Base-by-base conservation (phyloP, 176 grass and related monocot genomes). In the Rhipidocladum racemiflorum region DNA sequence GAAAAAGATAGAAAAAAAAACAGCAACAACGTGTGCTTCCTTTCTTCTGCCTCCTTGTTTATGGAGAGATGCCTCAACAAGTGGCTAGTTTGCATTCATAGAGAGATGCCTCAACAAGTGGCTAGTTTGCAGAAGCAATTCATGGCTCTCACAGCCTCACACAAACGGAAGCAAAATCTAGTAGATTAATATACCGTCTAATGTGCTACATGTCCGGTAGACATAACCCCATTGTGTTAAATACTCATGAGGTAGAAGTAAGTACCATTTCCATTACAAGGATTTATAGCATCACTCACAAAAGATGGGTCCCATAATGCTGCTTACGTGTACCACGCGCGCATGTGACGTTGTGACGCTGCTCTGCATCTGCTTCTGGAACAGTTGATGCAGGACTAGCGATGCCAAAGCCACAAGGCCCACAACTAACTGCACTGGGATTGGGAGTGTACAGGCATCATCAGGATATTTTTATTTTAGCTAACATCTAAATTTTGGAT, bases 281-380 rank as follows among this genome's bases (percentile, higher is more conserved):
- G 34, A 65, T 80, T 57, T 9, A 60, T 40, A 9, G 76, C 79
- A 44, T 30, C 65, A n/a, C 43, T 68, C 30, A 42, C 32, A 51
- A 23, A 77, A 71, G 21, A 2, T 28, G 10, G 70, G 28, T 12
- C 68, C 28, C 36, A 82, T 61, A 63, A n/a, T 71, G 64, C 30
- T 30, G 48, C 20, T 27, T 74, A 44, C 61, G 50, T 42, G 69
- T 53, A 75, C 81, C 80, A 62, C 15, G 34, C 35, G 23, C 20
- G 46, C 46, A 78, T 79, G 67, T 73, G 75, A 83, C 17, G 29
- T 24, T 43, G 61, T 21, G 68, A 32, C 59, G 50, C 62, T 68
- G 29, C 61, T 14, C 55, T 83, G 57, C 84, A 62, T 21, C 77
- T 87, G 85, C 66, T 76, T 72, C 56, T 45, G 56, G 57, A 73